Base-by-base conservation (phyloP, 2,329 filamentous ascomycete genomes). In the Aspergillus persii region DNA sequence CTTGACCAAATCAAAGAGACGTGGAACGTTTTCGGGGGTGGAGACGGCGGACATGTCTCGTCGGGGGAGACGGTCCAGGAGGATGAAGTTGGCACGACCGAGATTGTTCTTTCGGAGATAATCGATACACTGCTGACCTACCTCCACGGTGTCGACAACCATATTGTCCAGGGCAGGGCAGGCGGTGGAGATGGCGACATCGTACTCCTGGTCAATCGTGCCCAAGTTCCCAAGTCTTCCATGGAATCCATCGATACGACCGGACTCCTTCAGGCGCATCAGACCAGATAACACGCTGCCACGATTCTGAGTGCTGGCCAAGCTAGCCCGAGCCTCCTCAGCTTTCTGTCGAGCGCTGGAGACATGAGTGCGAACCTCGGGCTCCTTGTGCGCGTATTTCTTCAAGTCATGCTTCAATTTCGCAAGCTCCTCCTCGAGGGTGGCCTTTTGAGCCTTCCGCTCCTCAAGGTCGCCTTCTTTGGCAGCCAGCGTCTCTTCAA, bases 31-130 rank as follows among this genome's bases (percentile, higher is more conserved):
- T 75, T 99, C 95, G 0, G 95, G 95, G 0, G 95, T 99, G 60
- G 90, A 83, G 55, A 98, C 93, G 0, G 85, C 79, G 1, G 88
- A 88, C 67, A 98, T 79, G 69, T 96, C 91, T 54, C 91, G 86
- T 33, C 84, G 82, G 27, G 92, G 86, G 52, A 98, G 81, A 71
- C 94, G 92, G 75, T 99, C 92, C 15, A 99, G 83, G 66, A 95
- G 91, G 69, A 99, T 98, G 74, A 99, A 98, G 78, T 97, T 97
- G 60, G 93, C 95, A 68, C 96, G 88, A 11, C 95, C 95, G 3
- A 99, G 87, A 67, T 97, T 97, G 69, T 96, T 99, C 81, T 98
- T 99, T 57, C 95, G 88, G 11, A 99, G 83, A 71, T 99, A 95
- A 71, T 98, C 95, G 63, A 99, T 98, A 75, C 96, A 99, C 74